These are phyloP conservation scores for Annulohypoxylon nitens DNA, from an alignment of 495 filamentous ascomycete species.

Conservation along the genomic window DNA sequence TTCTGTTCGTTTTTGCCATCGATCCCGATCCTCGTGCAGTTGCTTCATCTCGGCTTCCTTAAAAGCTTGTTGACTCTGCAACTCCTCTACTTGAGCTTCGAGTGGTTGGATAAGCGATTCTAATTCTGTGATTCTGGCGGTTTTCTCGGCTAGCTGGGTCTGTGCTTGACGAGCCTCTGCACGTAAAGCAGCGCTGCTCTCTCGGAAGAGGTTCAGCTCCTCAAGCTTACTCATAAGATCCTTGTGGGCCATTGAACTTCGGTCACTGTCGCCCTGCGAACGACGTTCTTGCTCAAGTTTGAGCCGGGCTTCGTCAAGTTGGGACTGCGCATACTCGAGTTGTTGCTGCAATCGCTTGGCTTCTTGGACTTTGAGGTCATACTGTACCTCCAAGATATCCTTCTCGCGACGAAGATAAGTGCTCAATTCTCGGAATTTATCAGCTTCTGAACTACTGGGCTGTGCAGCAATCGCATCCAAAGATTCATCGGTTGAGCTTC, in stretches of 20 bases:
- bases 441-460: slow-evolving; percentile 55
- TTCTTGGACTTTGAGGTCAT: slow-evolving; percentile 88
- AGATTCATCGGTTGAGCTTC: slow-evolving; percentile 65
- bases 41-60: slow-evolving; percentile 88
- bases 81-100: slow-evolving; percentile 78
- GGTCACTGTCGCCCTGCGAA: slow-evolving; percentile 76
- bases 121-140: slow-evolving; percentile 78
- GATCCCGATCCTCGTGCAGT: slow-evolving; percentile 86
- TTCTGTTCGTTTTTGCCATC: slow-evolving; percentile 92
- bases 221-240: slow-evolving; percentile 93
- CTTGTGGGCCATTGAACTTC: slow-evolving; percentile 79
- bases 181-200: slow-evolving; percentile 89
- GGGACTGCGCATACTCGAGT: slow-evolving; percentile 83
- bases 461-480: slow-evolving; percentile 47
- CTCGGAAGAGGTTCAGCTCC: slow-evolving; percentile 92
- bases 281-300: slow-evolving; percentile 90
- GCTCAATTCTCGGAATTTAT: slow-evolving; percentile 87
- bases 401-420: slow-evolving; percentile 94
- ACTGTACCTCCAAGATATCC: slow-evolving; percentile 96
- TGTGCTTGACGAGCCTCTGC: slow-evolving; percentile 85
- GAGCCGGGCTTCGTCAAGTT: slow-evolving; percentile 86
- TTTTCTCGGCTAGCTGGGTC: slow-evolving; percentile 78
- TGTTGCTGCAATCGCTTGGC: slow-evolving; percentile 89
- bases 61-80: slow-evolving; percentile 82
- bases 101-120: slow-evolving; percentile 83